Conservation (phyloP, 768 basidiomycete species). For the Harrya chromipes region DNA sequence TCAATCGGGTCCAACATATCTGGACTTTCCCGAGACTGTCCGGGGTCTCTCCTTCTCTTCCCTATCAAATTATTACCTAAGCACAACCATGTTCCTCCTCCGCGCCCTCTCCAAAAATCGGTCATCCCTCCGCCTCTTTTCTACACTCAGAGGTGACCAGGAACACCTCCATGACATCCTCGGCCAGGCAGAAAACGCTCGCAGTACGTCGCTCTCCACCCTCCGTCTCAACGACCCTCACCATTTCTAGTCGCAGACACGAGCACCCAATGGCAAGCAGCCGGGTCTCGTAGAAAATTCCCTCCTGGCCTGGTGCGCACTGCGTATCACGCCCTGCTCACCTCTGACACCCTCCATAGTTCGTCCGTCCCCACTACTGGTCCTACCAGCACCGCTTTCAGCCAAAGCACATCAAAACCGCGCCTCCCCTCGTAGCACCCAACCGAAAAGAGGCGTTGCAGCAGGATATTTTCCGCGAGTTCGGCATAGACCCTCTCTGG, state of each 20-base stretch:
- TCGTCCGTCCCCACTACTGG: conserved; percentile 46
- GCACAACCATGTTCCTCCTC: conserved; percentile 13
- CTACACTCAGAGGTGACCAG: conserved; percentile 25
- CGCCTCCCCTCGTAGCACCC: conserved; percentile 52
- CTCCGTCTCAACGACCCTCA: background rate
- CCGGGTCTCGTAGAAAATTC: conserved; percentile 29
- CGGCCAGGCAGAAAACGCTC: conserved; percentile 20
- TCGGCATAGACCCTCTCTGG: conserved; percentile 69
- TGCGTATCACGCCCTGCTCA: background rate
- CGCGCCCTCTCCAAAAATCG: conserved; percentile 15
- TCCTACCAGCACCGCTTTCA: conserved; percentile 37
- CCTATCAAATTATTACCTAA: conserved; percentile 9
- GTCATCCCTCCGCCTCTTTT: conserved; percentile 5
- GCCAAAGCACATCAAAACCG: conserved; percentile 16
- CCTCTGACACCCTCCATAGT: conserved; percentile 29
- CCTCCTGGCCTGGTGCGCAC: conserved; percentile 19
- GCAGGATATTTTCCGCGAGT: conserved; percentile 68
- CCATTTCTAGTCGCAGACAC: conserved; percentile 5
- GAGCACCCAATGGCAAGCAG: conserved; percentile 17
- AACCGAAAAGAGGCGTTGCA: conserved; percentile 48
- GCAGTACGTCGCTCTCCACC: conserved; percentile 1
- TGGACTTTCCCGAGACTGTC: conserved; percentile 13
- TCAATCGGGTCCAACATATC: conserved; percentile 5
- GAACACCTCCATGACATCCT: conserved; percentile 23
- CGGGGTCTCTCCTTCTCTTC: conserved; percentile 10